Evolutionary conservation across 139 green algal species (phyloP).

Genomic region (Chlamydomonas schloesseri): DNA sequence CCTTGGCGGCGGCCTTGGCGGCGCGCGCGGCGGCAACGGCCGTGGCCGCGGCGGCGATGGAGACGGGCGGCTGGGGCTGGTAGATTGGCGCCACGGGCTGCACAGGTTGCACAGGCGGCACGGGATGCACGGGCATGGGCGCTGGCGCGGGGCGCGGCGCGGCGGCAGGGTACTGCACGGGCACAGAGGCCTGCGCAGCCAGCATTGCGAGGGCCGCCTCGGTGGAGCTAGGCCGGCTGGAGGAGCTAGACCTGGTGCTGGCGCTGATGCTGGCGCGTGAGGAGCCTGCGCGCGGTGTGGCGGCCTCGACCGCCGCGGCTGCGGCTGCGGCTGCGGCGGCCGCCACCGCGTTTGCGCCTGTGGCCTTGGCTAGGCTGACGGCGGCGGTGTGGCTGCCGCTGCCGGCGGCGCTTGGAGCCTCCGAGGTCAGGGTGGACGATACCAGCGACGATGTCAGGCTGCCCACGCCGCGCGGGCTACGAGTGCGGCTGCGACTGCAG

Average conservation of each 20-base stretch:
- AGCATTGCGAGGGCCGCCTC: too few relatives aligned
- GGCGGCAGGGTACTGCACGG: too few relatives aligned
- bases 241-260: background rate
- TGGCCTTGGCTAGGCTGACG: background rate
- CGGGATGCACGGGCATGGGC: too few relatives aligned
- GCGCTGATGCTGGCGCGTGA: background rate
- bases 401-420: background rate
- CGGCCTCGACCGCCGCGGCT: background rate
- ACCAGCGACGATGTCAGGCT: background rate
- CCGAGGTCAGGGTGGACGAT: background rate
- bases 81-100: too few relatives aligned
- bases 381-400: constrained; percentile 10
- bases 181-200: too few relatives aligned
- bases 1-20: too few relatives aligned
- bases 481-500: background rate
- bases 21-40: background rate
- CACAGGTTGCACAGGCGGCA: too few relatives aligned
- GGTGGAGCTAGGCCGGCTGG: background rate
- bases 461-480: too few relatives aligned
- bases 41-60: too few relatives aligned
- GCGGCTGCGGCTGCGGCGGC: background rate
- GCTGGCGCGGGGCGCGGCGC: too few relatives aligned
- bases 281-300: background rate
- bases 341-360: background rate
- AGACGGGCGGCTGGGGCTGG: too few relatives aligned